These are phyloP conservation scores for Chlamydomonas schloesseri DNA, from an alignment of 139 green algal species.

Conservation along the genomic window DNA sequence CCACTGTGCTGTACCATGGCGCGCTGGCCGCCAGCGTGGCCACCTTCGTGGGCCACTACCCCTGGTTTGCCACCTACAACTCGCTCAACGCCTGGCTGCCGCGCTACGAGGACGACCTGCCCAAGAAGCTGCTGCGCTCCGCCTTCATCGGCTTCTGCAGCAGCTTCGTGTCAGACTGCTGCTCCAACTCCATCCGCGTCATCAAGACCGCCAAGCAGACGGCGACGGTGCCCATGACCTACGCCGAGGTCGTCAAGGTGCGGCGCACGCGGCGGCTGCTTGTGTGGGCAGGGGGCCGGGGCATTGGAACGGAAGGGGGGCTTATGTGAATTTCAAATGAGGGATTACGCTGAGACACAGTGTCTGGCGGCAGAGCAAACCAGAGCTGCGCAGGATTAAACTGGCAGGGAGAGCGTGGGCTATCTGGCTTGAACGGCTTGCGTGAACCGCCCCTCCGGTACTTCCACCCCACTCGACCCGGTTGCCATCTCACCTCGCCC, in stretches of 20 bases:
- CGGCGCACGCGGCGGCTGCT: no score
- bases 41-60: constrained; percentile 94
- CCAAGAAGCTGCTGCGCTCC: constrained; percentile 75
- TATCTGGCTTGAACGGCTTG: no score
- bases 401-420: no score
- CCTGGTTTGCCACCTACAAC: constrained; percentile 81
- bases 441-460: no score
- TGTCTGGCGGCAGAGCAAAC: no score
- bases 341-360: no score
- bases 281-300: not conserved
- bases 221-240: constrained; percentile 75
- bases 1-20: constrained; percentile 89
- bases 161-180: constrained; percentile 84
- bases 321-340: not conserved
- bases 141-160: constrained; percentile 91
- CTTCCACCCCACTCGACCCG: no score
- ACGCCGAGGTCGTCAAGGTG: constrained; percentile 77
- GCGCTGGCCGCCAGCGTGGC: constrained; percentile 85
- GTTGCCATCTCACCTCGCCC: no score
- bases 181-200: constrained; percentile 93
- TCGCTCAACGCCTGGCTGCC: not conserved
- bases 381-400: no score
- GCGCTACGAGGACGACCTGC: constrained; percentile 67
- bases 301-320: not conserved
- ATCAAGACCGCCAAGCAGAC: constrained; percentile 95